These are phyloP conservation scores for Beauveria sp. DNA, from an alignment of 2,329 filamentous ascomycete species.

Conservation along the genomic window DNA sequence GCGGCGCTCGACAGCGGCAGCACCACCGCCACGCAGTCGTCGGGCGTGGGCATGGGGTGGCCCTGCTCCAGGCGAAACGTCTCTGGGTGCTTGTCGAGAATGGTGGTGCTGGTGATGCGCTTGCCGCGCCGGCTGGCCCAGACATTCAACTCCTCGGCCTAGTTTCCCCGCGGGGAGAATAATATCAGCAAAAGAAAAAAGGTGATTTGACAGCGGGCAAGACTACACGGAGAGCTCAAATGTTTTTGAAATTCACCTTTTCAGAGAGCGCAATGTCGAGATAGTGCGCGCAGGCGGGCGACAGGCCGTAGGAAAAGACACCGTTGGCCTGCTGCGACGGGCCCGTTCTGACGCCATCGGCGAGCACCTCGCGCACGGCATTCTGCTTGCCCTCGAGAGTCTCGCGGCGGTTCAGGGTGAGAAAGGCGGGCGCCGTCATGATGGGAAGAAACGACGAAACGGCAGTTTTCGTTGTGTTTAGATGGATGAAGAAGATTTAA, in stretches of 20 bases:
- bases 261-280: conserved; percentile 5
- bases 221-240: background rate
- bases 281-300: background rate
- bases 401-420: background rate
- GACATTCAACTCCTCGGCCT: background rate
- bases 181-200: background rate
- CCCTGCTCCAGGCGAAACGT: background rate
- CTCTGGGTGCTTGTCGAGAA: conserved; percentile 5
- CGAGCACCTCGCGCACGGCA: conserved; percentile 1
- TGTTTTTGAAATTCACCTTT: background rate
- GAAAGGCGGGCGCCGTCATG: background rate
- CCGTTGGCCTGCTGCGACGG: background rate
- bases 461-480: no score
- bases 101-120: conserved; percentile 4
- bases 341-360: background rate
- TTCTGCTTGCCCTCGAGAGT: conserved; percentile 5
- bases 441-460: background rate
- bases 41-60: background rate
- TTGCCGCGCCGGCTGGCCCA: background rate
- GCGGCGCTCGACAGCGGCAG: background rate
- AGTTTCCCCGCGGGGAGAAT: no score
- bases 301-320: background rate
- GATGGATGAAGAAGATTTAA: background rate
- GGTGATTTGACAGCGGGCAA: no score
- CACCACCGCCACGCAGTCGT: conserved; percentile 1